Base-by-base conservation (phyloP, 176 grass and related monocot genomes). In the Areca catechu region DNA sequence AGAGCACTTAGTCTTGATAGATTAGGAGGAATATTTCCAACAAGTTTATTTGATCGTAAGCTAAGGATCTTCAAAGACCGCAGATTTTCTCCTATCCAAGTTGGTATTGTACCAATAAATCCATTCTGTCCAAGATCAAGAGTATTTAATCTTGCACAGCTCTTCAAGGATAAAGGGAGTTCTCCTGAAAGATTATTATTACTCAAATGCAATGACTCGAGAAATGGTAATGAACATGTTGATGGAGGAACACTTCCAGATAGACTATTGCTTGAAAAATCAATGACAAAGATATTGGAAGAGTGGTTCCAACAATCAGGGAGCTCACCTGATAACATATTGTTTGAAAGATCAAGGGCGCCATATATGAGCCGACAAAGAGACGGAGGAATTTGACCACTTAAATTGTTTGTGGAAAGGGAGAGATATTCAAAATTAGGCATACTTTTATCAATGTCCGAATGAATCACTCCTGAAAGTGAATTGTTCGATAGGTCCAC, bases 41-140 rank as follows among this genome's bases (percentile, higher is more conserved):
- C 48, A 9, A 82, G 66, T 19, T 51, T 64, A 53, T 74, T 80
- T 16, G 58, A 74, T 25, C 58, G 49, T 4, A 80, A 48, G 4
- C 5, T 3, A 3, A 74, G 7, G 50, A 49, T 21, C 48, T 12
- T 12, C n/a, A 74, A 25, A 3, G 29, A 3, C 3, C 16, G 0
- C 21, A 70, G 2, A 9, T 56, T 65, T 4, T 53, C 16, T 29
- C 43, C 53, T 20, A 74, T 53, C 65, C 71, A 74, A 4, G 5
- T 3, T 34, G 71, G 65, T 22, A 55, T 66, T 12, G 6, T 54
- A 7, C 76, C 62, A 4, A 0, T 53, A 4, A 79, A 56, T 4
- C 48, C 5, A 67, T 72, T 79, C 3, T 27, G 15, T 14, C 61
- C 54, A 0, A 66, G 34, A 56, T 82, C 67, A 67, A 76, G 17